Evolutionary conservation across 2,329 filamentous ascomycete genomes (phyloP), one percentile per base, ranked within the genome.

Genomic region (Daldinia eschscholtzii): DNA sequence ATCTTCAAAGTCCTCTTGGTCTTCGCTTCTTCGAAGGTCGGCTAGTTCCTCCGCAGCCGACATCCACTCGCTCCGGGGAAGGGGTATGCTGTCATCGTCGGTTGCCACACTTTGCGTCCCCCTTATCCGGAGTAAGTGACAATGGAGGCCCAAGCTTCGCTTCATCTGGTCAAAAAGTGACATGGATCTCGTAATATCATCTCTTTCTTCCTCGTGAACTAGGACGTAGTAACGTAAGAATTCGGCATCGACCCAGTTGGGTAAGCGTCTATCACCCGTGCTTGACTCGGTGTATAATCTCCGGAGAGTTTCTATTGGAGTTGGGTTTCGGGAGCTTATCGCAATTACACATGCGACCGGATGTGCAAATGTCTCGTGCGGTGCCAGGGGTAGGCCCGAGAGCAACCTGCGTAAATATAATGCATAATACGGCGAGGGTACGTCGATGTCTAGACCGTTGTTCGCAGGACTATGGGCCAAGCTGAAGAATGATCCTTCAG

Each of bases 111-210:
- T 95, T 77, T 94, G 92, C 41, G 89, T 92, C 75, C 93, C 97
- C 73, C 95, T 88, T 57, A 99, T 83, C 70, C 97, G 86, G 37
- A 99, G 84, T 10, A 99, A 85, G 80, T 99, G 96, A 78, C 96
- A 99, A 80, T 99, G 94, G 55, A 98, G 84, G 1, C 96, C 96
- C 71, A 99, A 93, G 81, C 98, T 93, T n/a, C 96, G 90, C 81
- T 98, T 99, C 97, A 99, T 99, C 80, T 98, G 93, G 74, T 99
- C 96, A 80, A 97, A 99, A 30, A 98, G 84, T 18, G 90, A 88
- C 80, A 95, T 95, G 12, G 94, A 97, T 80, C 94, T 92, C 41
- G 89, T 89, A 68, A 98, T 97, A 78, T 99, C 94, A 76, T 97
- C 95, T 68, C 89, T 90, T 77, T 99, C 96, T 81, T 99, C 97